These are phyloP conservation scores for Boletus hoseneyae DNA, from an alignment of 1,284 basidiomycete genomes.

Conservation along the genomic window DNA sequence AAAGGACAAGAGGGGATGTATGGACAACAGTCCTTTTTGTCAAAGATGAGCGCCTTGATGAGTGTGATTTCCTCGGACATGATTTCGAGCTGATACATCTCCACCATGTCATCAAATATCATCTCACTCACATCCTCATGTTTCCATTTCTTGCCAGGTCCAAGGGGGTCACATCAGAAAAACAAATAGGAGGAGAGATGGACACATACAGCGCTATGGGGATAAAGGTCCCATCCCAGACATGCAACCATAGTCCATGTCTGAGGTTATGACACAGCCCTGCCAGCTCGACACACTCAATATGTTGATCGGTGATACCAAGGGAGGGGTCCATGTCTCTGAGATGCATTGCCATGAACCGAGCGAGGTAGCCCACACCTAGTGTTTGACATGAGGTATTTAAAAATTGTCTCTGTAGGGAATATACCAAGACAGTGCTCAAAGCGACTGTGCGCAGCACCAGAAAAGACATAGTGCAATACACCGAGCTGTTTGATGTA, in stretches of 20 bases:
- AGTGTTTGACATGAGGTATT: neutral
- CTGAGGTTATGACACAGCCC: conserved; percentile 59
- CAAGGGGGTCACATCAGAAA: neutral
- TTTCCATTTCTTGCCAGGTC: conserved; percentile 38
- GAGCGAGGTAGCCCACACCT: conserved; percentile 72
- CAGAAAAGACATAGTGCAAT: conserved; percentile 69
- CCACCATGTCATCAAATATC: conserved; percentile 56
- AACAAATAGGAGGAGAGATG: neutral
- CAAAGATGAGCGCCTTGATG: conserved; percentile 55
- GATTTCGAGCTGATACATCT: conserved; percentile 42
- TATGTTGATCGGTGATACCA: conserved; percentile 52
- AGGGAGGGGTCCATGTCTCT: conserved; percentile 59
- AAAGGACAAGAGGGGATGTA: conserved; percentile 18
- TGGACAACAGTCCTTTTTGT: conserved; percentile 37
- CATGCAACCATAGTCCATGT: conserved; percentile 57
- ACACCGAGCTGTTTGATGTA: conserved; percentile 76
- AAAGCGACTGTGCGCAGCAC: conserved; percentile 74
- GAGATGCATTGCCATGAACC: conserved; percentile 56
- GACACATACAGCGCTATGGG: conserved; percentile 44
- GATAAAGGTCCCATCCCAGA: conserved; percentile 55
- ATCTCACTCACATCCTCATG: conserved; percentile 57
- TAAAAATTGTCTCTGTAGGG: no score
- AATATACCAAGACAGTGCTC: conserved; percentile 71
- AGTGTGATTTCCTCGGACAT: conserved; percentile 38
- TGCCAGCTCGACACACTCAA: conserved; percentile 51